These are phyloP conservation scores for Phytophthora sansomeana DNA, from an alignment of 352 stramenopile genomes.

Conservation along the genomic window DNA sequence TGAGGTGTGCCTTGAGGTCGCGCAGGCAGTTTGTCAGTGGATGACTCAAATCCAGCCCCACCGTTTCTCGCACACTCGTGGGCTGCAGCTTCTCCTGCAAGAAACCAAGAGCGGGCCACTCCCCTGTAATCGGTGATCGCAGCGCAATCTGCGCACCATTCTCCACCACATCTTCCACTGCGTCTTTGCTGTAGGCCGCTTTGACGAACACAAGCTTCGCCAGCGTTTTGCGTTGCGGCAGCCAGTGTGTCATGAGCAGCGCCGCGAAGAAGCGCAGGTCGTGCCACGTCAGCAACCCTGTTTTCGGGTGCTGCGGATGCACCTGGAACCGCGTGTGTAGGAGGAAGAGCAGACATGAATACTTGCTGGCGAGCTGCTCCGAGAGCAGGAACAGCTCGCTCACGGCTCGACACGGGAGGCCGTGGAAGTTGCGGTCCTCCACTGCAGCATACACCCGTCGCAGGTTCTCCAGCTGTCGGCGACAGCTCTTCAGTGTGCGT, in stretches of 20 bases:
- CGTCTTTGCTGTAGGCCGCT: conserved; percentile 5
- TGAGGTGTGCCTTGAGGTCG: conserved; percentile 79
- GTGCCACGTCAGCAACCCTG: conserved; percentile 67
- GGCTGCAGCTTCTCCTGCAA: conserved; percentile 65
- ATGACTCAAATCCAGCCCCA: conserved; percentile 71
- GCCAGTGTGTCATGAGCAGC: conserved; percentile 81
- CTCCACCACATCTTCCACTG: conserved; percentile 44
- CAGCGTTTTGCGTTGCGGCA: conserved; percentile 60
- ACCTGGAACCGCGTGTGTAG: conserved; percentile 83
- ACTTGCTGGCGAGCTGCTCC: conserved; percentile 78
- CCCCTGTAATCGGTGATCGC: conserved; percentile 24
- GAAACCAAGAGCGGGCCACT: conserved; percentile 62
- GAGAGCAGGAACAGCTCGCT: conserved; percentile 74
- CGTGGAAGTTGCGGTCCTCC: conserved; percentile 86
- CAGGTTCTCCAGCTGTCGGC: conserved; percentile 83
- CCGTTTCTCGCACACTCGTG: conserved; percentile 59
- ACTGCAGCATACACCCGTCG: conserved; percentile 74
- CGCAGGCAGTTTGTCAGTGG: conserved; percentile 71
- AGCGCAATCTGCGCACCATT: conserved; percentile 61
- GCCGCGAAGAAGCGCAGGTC: conserved; percentile 79
- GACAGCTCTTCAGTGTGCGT: conserved; percentile 79
- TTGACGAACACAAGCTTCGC: conserved; percentile 40
- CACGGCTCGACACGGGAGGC: conserved; percentile 51
- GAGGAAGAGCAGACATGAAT: conserved; percentile 84
- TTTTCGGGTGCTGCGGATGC: conserved; percentile 61